A percentile compares a stretch with the other conserved stretches of the same genome.
Evolutionary conservation across 2,329 filamentous ascomycete species (phyloP).

Genomic region (Colletotrichum tamarilloi): DNA sequence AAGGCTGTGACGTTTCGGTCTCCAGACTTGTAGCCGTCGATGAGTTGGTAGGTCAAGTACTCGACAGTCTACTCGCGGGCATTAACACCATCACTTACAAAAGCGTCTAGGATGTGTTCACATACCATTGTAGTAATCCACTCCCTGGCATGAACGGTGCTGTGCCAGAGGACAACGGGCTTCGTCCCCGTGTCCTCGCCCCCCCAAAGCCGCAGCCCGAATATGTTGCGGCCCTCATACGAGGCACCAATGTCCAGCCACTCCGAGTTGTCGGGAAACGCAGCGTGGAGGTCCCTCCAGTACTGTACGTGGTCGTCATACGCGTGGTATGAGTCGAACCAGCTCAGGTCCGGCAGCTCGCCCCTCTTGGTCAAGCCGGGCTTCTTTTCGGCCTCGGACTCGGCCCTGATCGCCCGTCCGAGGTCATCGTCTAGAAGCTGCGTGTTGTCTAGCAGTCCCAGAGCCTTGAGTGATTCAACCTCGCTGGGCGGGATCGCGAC

Average conservation of each 20-base stretch:
- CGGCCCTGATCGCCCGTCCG: slow-evolving; percentile 42
- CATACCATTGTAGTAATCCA: slow-evolving; percentile 68
- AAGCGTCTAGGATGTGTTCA: slow-evolving; percentile 41
- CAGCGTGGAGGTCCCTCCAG: slow-evolving; percentile 56
- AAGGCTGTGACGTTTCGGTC: slow-evolving; percentile 52
- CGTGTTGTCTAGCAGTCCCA: slow-evolving; percentile 38
- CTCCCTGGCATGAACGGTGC: slow-evolving; percentile 64
- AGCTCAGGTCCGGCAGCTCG: slow-evolving; percentile 51
- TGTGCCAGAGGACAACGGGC: slow-evolving; percentile 60
- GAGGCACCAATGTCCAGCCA: slow-evolving; percentile 57
- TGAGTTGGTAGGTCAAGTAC: slow-evolving; percentile 48
- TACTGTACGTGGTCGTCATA: slow-evolving; percentile 64
- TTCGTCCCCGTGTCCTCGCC: slow-evolving; percentile 51
- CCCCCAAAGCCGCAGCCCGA: slow-evolving; percentile 66
- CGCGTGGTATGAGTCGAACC: slow-evolving; percentile 65
- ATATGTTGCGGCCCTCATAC: slow-evolving; percentile 62
- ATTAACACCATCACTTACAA: background rate
- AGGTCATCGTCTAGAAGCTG: slow-evolving; percentile 42
- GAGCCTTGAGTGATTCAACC: slow-evolving; percentile 41
- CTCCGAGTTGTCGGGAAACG: slow-evolving; percentile 58
- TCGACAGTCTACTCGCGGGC: slow-evolving; percentile 40
- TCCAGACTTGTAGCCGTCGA: slow-evolving; percentile 53
- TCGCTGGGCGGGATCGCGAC: slow-evolving; percentile 45
- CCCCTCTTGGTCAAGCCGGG: slow-evolving; percentile 36
- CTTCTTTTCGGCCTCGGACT: slow-evolving; percentile 39